Evolutionary conservation across 179 eudicot species (phyloP).

Genomic region (Silene vulgaris): DNA sequence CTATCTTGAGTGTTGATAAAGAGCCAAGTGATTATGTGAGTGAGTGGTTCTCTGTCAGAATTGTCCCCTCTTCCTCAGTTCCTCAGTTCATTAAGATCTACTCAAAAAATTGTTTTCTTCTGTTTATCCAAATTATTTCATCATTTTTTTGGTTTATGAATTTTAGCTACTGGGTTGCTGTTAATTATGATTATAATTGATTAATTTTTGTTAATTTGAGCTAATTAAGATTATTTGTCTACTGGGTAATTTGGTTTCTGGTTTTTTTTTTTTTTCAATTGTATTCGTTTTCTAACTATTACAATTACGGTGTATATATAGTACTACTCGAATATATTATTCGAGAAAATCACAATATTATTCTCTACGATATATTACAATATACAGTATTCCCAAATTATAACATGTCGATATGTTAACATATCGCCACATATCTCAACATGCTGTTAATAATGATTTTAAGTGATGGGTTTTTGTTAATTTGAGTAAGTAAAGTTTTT

Average conservation of each 20-base stretch:
- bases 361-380: too few relatives aligned
- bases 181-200: constrained; percentile 9
- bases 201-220: constrained; percentile 21
- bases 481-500: neutral
- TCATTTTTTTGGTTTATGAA: neutral
- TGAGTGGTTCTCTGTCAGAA: too few relatives aligned
- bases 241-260: constrained; percentile 19
- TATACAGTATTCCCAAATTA: too few relatives aligned
- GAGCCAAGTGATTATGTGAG: too few relatives aligned
- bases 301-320: too few relatives aligned
- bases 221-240: constrained; percentile 16
- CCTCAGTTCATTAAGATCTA: constrained; percentile 39
- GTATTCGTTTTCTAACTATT: neutral
- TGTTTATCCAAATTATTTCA: constrained; percentile 6
- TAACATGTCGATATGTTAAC: too few relatives aligned
- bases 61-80: constrained; percentile 22
- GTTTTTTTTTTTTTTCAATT: neutral
- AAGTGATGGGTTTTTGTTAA: neutral
- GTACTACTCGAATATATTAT: too few relatives aligned
- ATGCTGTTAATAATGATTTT: neutral
- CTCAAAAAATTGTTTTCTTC: constrained; percentile 27
- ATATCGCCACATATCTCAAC: too few relatives aligned
- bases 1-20: too few relatives aligned
- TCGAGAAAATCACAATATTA: too few relatives aligned
- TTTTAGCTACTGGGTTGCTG: constrained; percentile 18